Conservation (phyloP, 2,329 filamentous ascomycete genomes). For the Diplodia scrobiculata region DNA sequence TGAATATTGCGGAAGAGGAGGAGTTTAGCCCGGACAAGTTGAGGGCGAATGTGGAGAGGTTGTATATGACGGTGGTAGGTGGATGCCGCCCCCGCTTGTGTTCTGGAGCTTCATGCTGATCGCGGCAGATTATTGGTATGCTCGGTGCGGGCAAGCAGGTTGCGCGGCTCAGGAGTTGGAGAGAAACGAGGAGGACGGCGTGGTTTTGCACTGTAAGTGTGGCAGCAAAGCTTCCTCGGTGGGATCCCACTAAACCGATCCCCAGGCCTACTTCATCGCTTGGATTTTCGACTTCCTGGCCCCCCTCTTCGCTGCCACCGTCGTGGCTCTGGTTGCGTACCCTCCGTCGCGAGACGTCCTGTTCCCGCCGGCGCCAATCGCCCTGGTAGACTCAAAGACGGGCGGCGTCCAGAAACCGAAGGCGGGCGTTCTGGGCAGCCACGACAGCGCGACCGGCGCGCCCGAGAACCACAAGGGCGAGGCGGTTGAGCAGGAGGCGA, state of each 20-base stretch:
- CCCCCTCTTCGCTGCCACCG: slow-evolving; percentile 60
- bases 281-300: slow-evolving; percentile 74
- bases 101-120: slow-evolving; percentile 33
- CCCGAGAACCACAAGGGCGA: slow-evolving; percentile 82
- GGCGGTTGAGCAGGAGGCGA: slow-evolving; percentile 79
- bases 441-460: slow-evolving; percentile 76
- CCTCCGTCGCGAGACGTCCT: slow-evolving; percentile 63
- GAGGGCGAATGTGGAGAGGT: slow-evolving; percentile 71
- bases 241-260: background rate
- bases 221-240: background rate
- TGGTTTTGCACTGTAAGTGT: slow-evolving; percentile 60
- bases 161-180: slow-evolving; percentile 75
- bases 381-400: slow-evolving; percentile 68
- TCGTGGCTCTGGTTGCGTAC: slow-evolving; percentile 68
- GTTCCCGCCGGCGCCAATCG: slow-evolving; percentile 76
- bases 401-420: slow-evolving; percentile 77
- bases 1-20: slow-evolving; percentile 79
- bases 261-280: slow-evolving; percentile 59
- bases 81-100: background rate
- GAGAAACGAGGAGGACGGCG: slow-evolving; percentile 68
- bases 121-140: slow-evolving; percentile 58
- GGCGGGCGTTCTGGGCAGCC: slow-evolving; percentile 72
- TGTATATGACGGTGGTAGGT: slow-evolving; percentile 72
- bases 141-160: slow-evolving; percentile 72
- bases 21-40: slow-evolving; percentile 85